Evolutionary conservation across 2,329 filamentous ascomycete species (phyloP).

Genomic region (Curvularia hawaiiensis): DNA sequence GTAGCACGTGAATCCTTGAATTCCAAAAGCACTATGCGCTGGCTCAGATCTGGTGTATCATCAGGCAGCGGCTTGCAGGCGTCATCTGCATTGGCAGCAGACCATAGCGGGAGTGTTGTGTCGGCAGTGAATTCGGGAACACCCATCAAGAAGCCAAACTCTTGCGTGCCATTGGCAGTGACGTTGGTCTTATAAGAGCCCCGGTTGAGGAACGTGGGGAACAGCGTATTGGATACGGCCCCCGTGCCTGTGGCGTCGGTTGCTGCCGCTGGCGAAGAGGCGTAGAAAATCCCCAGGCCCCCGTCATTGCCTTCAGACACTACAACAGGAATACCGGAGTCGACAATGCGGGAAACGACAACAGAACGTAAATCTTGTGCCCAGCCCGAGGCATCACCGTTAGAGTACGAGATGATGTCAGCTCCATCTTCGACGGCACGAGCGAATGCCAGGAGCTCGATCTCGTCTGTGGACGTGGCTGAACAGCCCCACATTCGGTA

Average conservation of each 20-base stretch:
- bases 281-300: conserved; percentile 55
- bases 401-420: conserved; percentile 43
- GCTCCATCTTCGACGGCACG: conserved; percentile 61
- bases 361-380: conserved; percentile 47
- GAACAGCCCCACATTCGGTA: conserved; percentile 22
- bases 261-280: conserved; percentile 50
- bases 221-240: conserved; percentile 49
- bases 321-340: conserved; percentile 56
- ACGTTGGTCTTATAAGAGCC: conserved; percentile 37
- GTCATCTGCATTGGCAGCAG: conserved; percentile 53
- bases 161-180: conserved; percentile 26
- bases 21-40: conserved; percentile 55
- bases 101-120: conserved; percentile 32
- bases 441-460: conserved; percentile 20
- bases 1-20: conserved; percentile 19
- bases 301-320: conserved; percentile 61
- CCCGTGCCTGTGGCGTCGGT: conserved; percentile 53
- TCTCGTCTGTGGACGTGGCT: conserved; percentile 16
- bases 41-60: conserved; percentile 62
- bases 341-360: conserved; percentile 51
- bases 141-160: conserved; percentile 43
- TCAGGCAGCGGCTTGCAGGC: conserved; percentile 60
- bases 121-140: conserved; percentile 35
- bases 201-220: conserved; percentile 14
- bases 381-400: conserved; percentile 34